A percentile compares a stretch with the other conserved stretches of the same genome.
These are phyloP conservation scores for Cardamine chenopodiifolia DNA, from an alignment of 345 rosid species.

Conservation along the genomic window DNA sequence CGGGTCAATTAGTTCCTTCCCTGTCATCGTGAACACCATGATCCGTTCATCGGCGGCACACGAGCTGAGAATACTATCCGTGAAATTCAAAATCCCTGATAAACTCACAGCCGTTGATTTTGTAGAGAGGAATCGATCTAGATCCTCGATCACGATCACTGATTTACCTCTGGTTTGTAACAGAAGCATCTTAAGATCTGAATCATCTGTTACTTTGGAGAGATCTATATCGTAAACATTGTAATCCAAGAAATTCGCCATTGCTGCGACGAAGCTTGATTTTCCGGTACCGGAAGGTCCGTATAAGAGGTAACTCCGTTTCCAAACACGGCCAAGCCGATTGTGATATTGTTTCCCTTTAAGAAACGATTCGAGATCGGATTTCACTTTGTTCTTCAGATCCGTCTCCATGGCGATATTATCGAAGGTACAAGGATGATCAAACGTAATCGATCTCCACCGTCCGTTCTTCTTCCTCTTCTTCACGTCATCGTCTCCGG, in stretches of 20 bases:
- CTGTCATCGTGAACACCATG: slow-evolving; percentile 74
- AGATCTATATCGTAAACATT: slow-evolving; percentile 76
- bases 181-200: slow-evolving; percentile 61
- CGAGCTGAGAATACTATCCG: slow-evolving; percentile 66
- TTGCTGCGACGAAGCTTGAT: slow-evolving; percentile 74
- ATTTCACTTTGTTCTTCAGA: slow-evolving; percentile 62
- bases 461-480: slow-evolving; percentile 41
- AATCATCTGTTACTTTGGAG: slow-evolving; percentile 57
- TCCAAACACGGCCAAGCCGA: slow-evolving; percentile 80
- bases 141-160: slow-evolving; percentile 68
- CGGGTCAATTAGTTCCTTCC: slow-evolving; percentile 65
- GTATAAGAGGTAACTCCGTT: slow-evolving; percentile 68
- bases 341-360: slow-evolving; percentile 72
- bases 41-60: slow-evolving; percentile 70
- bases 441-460: slow-evolving; percentile 82
- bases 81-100: slow-evolving; percentile 65
- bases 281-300: slow-evolving; percentile 88
- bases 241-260: slow-evolving; percentile 69
- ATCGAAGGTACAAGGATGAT: slow-evolving; percentile 81
- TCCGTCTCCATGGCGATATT: slow-evolving; percentile 77
- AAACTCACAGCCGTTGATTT: slow-evolving; percentile 61
- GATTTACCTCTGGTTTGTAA: slow-evolving; percentile 58
- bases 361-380: slow-evolving; percentile 72
- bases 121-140: slow-evolving; percentile 56
- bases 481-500: background rate